Base-by-base conservation (phyloP, 805 yeast species). In the Wickerhamiella allomyrinae region DNA sequence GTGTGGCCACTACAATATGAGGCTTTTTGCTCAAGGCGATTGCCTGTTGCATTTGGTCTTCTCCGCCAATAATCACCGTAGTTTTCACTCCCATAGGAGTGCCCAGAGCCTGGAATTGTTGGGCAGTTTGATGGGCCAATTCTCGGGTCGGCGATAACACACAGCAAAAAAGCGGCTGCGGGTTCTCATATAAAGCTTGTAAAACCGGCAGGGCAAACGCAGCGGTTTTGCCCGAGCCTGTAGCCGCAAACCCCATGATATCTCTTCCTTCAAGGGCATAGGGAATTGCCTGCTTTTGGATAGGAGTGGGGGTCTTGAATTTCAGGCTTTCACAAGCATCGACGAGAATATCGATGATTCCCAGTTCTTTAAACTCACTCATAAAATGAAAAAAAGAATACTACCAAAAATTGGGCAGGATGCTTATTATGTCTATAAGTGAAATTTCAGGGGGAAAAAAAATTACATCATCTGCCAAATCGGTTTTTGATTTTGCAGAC, bases 161-260 rank as follows among this genome's bases (percentile, higher is more conserved):
- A 51, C 91, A 76, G 3, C 94, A 94, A 61, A 76, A 91, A 54
- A 82, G 81, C 3, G 95, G 87, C 2, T 79, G 69, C 55, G 89
- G 95, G 21, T 79, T 86, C 42, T 84, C 76, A 85, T 95, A 87
- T 39, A 91, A 67, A 1, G 84, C 77, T 59, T 91, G 96, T 24
- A 91, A 68, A 36, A 91, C 84, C 1, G 98, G 98, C 40, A 91
- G 76, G 7, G 97, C 96, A 68, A 91, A 91, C 0, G 98, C 98
- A 0, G 97, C 98, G 0, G 98, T 91, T 61, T 89, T 89, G 49
- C 98, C 98, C 3, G 95, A 84, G 36, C 98, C 98, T 0, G 98
- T 89, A 57, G 89, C 95, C 0, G 98, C 98, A 47, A 89, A 70
- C 11, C 98, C 98, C 56, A 89, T 86, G 37, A 89, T 79, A 63